These are phyloP conservation scores for Lyophyllum semitale DNA, from an alignment of 768 basidiomycete species.

Conservation along the genomic window DNA sequence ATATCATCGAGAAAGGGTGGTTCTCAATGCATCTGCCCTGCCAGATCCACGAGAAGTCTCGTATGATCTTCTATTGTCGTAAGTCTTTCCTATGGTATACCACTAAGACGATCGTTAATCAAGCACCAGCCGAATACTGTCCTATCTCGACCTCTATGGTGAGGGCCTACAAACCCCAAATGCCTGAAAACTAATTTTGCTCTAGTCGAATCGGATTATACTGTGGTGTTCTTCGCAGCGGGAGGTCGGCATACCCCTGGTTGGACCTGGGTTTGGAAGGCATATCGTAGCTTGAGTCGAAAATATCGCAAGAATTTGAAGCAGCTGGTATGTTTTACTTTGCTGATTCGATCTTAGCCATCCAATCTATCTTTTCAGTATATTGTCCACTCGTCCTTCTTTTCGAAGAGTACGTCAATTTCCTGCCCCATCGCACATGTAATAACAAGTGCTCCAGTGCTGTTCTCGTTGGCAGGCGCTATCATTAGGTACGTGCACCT, in stretches of 20 bases:
- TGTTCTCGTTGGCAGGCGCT: constrained; percentile 86
- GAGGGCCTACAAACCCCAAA: constrained; percentile 16
- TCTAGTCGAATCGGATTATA: constrained; percentile 88
- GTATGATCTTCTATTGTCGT: constrained; percentile 78
- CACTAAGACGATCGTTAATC: constrained; percentile 1
- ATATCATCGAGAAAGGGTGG: constrained; percentile 56
- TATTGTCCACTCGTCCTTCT: constrained; percentile 86
- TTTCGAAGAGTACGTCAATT: constrained; percentile 71
- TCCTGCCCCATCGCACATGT: not conserved
- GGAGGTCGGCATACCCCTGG: constrained; percentile 72
- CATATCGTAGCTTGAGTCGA: constrained; percentile 75
- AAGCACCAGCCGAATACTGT: constrained; percentile 63
- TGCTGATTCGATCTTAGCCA: not conserved
- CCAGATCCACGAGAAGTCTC: constrained; percentile 77
- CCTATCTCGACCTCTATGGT: constrained; percentile 84
- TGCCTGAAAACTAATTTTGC: not conserved
- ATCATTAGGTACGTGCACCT: constrained; percentile 68
- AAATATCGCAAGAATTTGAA: constrained; percentile 91
- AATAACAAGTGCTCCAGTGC: constrained; percentile 50
- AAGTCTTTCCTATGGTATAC: constrained; percentile 30
- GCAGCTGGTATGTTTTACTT: constrained; percentile 56
- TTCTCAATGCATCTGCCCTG: constrained; percentile 79
- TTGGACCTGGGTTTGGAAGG: constrained; percentile 94
- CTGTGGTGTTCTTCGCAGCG: constrained; percentile 84
- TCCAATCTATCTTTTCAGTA: constrained; percentile 45